Base-by-base conservation (phyloP, 768 basidiomycete species). In the Infundibulicybe gibba region DNA sequence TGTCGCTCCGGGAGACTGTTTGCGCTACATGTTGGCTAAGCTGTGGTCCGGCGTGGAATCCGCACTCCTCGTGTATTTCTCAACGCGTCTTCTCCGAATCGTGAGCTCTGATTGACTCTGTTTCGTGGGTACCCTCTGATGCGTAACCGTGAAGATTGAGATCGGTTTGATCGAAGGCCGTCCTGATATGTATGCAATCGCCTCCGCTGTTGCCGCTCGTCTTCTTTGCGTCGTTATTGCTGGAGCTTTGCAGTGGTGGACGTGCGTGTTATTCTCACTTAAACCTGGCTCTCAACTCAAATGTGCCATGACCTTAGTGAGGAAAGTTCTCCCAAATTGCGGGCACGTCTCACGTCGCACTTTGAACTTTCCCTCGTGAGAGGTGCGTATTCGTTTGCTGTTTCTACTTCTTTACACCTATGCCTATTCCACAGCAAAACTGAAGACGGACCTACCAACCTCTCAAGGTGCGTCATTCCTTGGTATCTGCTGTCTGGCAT, bases 401-500 rank as follows among this genome's bases (percentile, higher is more conserved):
- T 6, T 6, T 10, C 35, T 10, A 3, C 3, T 10, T 38, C 4
- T 38, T 38, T 38, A 38, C 17, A 38, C 14, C 10, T 38, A 38
- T 10, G 14, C 17, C 4, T 10, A 3, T n/a, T 20, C 15, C 19
- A 5, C 20, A 60, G 58, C 49, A 31, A 58, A 54, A 49, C 43
- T 61, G 16, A 43, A 43, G 12, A 43, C 57, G 30, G 55, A 65
- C 46, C 53, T 65, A 12, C 51, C 61, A 1, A 51, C 58, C 17
- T 57, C 61, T 8, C 50, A 53, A 49, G 61, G 63, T 55, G 41
- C 32, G 25, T 50, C 5, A n/a, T 12, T n/a, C 34, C 1, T n/a
- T 33, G 44, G 14, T 41, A 16, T 6, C 5, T 15, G n/a, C 32
- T 32, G 25, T 25, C 20, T 37, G 5, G 11, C 9, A 6, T 11